phyloP scores from a whole-genome alignment of 371 early-diverging fungal species.

The Saksenaea vasiformis region DNA sequence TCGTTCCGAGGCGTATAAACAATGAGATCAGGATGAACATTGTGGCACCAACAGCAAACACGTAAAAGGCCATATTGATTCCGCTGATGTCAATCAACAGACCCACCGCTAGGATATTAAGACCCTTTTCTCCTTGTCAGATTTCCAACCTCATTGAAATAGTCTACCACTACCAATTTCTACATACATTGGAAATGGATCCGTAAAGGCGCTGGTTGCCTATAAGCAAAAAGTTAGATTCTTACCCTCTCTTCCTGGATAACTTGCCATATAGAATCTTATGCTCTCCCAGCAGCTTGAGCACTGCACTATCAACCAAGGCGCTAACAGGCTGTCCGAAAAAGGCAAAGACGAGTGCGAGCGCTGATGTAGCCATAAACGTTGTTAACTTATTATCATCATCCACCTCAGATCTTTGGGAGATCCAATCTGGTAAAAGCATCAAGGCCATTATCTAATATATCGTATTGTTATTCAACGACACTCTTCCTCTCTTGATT shows the following conservation, averaged over 20 bases:
- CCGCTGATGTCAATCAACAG: conserved; percentile 26
- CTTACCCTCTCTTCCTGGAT: not conserved
- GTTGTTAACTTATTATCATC: conserved; percentile 6
- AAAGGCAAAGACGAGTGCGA: conserved; percentile 41
- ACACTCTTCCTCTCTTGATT: not conserved
- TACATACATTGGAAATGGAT: conserved; percentile 30
- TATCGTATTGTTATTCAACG: not conserved
- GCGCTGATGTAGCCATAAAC: conserved; percentile 22
- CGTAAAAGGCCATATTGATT: conserved; percentile 39
- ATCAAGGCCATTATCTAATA: not conserved
- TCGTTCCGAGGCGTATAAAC: conserved; percentile 9
- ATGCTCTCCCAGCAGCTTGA: conserved; percentile 51
- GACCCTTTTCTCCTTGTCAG: conserved; percentile 16
- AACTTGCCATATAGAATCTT: conserved; percentile 47
- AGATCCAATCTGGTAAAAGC: not conserved
- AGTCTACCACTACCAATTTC: not conserved
- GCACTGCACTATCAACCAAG: conserved; percentile 50
- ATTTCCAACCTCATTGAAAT: not conserved
- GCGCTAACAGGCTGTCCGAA: conserved; percentile 44
- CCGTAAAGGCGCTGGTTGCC: conserved; percentile 50
- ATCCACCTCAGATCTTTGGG: not conserved
- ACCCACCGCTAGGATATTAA: conserved; percentile 41
- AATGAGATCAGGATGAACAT: conserved; percentile 16
- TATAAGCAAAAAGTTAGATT: conserved; percentile 6
- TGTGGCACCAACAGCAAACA: conserved; percentile 37